Evolutionary conservation across 768 basidiomycete species (phyloP).

Genomic region (Tulasnella sp.): DNA sequence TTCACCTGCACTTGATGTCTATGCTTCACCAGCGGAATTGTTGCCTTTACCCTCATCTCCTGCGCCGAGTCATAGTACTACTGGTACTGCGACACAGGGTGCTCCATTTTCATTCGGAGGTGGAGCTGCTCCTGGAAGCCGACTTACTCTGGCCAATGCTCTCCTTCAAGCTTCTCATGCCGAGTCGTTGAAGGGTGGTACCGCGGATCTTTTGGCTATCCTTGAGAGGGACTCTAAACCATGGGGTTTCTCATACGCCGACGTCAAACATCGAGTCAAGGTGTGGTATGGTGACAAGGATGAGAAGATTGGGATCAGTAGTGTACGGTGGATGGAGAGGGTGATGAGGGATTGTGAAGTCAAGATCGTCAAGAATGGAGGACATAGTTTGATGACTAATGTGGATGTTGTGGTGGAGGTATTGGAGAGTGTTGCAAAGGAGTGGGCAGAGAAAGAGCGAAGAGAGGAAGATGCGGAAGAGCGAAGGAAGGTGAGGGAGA

Average conservation of each 20-base stretch:
- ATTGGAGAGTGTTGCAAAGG: slow-evolving; percentile 36
- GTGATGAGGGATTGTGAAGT: slow-evolving; percentile 70
- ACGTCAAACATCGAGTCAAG: slow-evolving; percentile 60
- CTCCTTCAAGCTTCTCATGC: slow-evolving; percentile 90
- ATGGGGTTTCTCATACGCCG: slow-evolving; percentile 80
- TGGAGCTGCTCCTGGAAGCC: slow-evolving; percentile 18
- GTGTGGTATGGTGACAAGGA: slow-evolving; percentile 93
- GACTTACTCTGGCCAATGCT: slow-evolving; percentile 58
- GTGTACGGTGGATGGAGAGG: slow-evolving; percentile 85
- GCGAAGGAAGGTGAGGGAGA: too few species aligned
- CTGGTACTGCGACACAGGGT: slow-evolving; percentile 18
- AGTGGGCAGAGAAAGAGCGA: slow-evolving; percentile 15
- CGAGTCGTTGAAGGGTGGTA: slow-evolving; percentile 82
- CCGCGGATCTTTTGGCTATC: slow-evolving; percentile 83
- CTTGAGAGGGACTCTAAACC: slow-evolving; percentile 77
- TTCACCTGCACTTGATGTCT: not conserved
- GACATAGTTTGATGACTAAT: slow-evolving; percentile 89
- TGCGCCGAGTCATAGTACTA: slow-evolving; percentile 1
- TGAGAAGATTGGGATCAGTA: slow-evolving; percentile 84
- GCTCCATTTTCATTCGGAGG: too few species aligned
- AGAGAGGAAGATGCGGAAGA: too few species aligned
- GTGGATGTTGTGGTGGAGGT: slow-evolving; percentile 78
- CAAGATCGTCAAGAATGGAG: slow-evolving; percentile 73
- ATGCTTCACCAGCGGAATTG: too few species aligned
- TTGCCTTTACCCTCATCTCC: not conserved